Evolutionary conservation across 1,139 yeast species (phyloP).

Genomic region (Kodamaea sp.): DNA sequence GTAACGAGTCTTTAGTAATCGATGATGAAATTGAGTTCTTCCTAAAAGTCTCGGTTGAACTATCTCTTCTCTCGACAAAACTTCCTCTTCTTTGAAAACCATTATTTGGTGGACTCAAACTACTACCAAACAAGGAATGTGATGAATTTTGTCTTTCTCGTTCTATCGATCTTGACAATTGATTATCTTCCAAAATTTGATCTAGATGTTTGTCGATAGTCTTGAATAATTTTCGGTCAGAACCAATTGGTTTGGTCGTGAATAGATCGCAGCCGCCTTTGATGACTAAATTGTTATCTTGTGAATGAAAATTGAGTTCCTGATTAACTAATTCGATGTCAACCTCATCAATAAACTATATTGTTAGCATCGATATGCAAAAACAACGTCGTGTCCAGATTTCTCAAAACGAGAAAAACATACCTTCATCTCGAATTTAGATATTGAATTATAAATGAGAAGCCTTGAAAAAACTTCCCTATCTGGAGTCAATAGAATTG

Average conservation of each 20-base stretch:
- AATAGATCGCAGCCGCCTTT: conserved; percentile 92
- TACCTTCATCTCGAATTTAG: conserved; percentile 18
- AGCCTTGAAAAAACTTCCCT: too few species aligned
- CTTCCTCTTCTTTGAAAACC: conserved; percentile 22
- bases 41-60: conserved; percentile 19
- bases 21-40: conserved; percentile 9
- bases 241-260: conserved; percentile 89
- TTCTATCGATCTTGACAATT: conserved; percentile 43
- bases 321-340: conserved; percentile 89
- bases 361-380: conserved; percentile 24
- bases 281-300: conserved; percentile 74
- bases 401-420: conserved; percentile 7
- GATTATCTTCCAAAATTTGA: conserved; percentile 60
- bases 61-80: conserved; percentile 25
- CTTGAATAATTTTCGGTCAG: conserved; percentile 86
- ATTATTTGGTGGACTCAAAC: conserved; percentile 31
- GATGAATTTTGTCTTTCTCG: conserved; percentile 43
- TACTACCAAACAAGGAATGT: conserved; percentile 37
- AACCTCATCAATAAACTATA: conserved; percentile 84
- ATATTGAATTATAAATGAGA: too few species aligned
- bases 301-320: conserved; percentile 81
- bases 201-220: conserved; percentile 82
- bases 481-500: too few species aligned
- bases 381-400: too few species aligned
- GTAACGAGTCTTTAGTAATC: conserved; percentile 9